phyloP scores from a whole-genome alignment of 441 rosid species.

The Geranium incanum region DNA sequence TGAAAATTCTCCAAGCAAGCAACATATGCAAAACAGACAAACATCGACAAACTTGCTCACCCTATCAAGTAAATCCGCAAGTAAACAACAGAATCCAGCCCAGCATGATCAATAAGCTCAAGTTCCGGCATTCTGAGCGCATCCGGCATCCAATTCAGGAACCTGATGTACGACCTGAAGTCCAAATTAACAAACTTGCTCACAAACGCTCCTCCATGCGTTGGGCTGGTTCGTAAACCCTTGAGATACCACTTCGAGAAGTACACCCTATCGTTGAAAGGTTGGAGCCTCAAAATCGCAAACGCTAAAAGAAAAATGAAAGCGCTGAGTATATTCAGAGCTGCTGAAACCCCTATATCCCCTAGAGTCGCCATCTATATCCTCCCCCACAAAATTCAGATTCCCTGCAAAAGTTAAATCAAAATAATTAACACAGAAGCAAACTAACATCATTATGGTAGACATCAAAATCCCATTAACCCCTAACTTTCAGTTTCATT shows the following conservation, averaged over 20 bases:
- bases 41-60: slow-evolving; percentile 28
- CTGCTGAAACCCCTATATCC: slow-evolving; percentile 38
- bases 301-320: slow-evolving; percentile 66
- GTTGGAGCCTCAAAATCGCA: slow-evolving; percentile 77
- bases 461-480: not conserved
- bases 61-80: slow-evolving; percentile 85
- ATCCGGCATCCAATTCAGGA: slow-evolving; percentile 89
- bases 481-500: not conserved
- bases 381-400: not conserved
- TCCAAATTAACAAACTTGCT: slow-evolving; percentile 69
- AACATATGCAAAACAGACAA: not conserved
- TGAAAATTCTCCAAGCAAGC: not conserved
- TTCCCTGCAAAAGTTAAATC: slow-evolving; percentile 1
- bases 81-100: slow-evolving; percentile 88
- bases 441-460: not conserved
- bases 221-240: slow-evolving; percentile 70
- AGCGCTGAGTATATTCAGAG: slow-evolving; percentile 62
- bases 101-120: slow-evolving; percentile 94
- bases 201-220: slow-evolving; percentile 45
- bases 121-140: slow-evolving; percentile 96
- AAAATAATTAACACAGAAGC: not conserved
- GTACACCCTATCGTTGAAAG: slow-evolving; percentile 89
- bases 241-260: slow-evolving; percentile 94
- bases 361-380: slow-evolving; percentile 7
- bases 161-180: slow-evolving; percentile 53